phyloP scores from a whole-genome alignment of 2,329 filamentous ascomycete genomes.

The Claviceps capensis region DNA sequence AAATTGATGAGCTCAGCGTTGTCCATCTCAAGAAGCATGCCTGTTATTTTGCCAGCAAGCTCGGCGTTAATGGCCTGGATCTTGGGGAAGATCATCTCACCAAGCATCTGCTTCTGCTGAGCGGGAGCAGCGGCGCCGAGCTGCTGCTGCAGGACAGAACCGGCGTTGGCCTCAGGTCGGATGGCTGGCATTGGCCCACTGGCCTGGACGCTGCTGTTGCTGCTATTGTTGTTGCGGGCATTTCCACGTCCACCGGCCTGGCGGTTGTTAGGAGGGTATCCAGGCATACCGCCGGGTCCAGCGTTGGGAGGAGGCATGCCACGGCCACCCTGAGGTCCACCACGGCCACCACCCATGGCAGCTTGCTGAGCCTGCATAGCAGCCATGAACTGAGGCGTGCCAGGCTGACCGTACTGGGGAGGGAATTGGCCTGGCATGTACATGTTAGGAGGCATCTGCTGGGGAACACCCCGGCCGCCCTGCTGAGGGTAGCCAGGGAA shows the following conservation, averaged over 20 bases:
- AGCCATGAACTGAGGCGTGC: constrained; percentile 65
- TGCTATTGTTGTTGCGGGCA: constrained; percentile 12
- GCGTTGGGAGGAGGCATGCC: constrained; percentile 60
- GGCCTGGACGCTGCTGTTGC: constrained; percentile 13
- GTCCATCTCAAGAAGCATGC: constrained; percentile 99
- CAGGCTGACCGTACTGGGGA: constrained; percentile 65
- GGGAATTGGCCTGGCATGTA: constrained; percentile 76
- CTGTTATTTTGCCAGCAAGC: constrained; percentile 96
- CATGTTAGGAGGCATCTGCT: constrained; percentile 77
- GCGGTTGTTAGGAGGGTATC: constrained; percentile 43
- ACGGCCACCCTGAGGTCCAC: constrained; percentile 52
- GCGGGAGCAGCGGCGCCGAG: constrained; percentile 43
- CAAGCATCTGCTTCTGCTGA: constrained; percentile 97
- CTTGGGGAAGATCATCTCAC: constrained; percentile 97
- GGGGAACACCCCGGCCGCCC: constrained; percentile 75
- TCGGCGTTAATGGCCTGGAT: constrained; percentile 90
- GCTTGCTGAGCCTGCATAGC: constrained; percentile 65
- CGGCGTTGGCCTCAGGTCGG: constrained; percentile 20
- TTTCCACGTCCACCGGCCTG: constrained; percentile 36
- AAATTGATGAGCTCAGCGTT: constrained; percentile 86
- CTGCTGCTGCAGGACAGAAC: constrained; percentile 40
- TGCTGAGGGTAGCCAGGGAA: constrained; percentile 79
- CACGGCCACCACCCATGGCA: constrained; percentile 46
- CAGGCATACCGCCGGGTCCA: constrained; percentile 34
- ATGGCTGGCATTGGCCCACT: constrained; percentile 36